Percentiles rank a stretch among this genome's conserved stretches.
phyloP scores from a whole-genome alignment of 306 rosid genomes.

The Vigna radiata region DNA sequence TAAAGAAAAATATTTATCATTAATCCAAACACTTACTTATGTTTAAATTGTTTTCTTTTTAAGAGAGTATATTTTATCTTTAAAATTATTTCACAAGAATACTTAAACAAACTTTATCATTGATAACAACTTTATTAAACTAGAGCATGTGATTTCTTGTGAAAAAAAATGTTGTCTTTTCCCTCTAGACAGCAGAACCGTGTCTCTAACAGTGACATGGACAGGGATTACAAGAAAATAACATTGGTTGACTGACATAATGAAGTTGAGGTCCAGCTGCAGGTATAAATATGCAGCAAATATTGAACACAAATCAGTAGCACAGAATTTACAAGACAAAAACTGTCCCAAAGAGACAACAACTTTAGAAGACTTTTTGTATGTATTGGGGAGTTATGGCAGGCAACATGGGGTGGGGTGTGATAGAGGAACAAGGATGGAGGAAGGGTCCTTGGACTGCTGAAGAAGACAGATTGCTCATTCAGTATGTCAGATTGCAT shows the following conservation, averaged over 20 bases:
- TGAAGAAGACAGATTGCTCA: slow-evolving; percentile 86
- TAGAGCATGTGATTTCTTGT: not conserved
- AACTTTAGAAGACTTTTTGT: slow-evolving; percentile 21
- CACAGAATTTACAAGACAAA: slow-evolving; percentile 47
- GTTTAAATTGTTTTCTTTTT: not conserved
- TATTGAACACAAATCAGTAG: slow-evolving; percentile 44
- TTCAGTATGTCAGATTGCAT: slow-evolving; percentile 79
- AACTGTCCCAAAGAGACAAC: slow-evolving; percentile 14
- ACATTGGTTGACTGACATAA: slow-evolving; percentile 53
- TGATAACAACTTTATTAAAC: not conserved
- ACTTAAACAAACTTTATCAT: too few species aligned
- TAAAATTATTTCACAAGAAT: too few species aligned
- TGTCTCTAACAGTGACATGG: slow-evolving; percentile 46
- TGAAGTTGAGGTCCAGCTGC: slow-evolving; percentile 49
- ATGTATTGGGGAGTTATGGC: slow-evolving; percentile 71
- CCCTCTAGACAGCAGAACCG: slow-evolving; percentile 5
- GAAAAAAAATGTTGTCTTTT: not conserved
- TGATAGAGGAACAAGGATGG: slow-evolving; percentile 78
- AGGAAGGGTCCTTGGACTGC: slow-evolving; percentile 99
- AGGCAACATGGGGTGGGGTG: slow-evolving; percentile 72
- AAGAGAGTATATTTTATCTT: too few species aligned
- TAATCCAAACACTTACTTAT: not conserved
- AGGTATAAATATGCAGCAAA: slow-evolving; percentile 69
- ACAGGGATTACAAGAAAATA: slow-evolving; percentile 61
- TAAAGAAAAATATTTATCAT: too few species aligned